Evolutionary conservation across 176 grass and related monocot genomes (phyloP).

Genomic region (Ensete glaucum): DNA sequence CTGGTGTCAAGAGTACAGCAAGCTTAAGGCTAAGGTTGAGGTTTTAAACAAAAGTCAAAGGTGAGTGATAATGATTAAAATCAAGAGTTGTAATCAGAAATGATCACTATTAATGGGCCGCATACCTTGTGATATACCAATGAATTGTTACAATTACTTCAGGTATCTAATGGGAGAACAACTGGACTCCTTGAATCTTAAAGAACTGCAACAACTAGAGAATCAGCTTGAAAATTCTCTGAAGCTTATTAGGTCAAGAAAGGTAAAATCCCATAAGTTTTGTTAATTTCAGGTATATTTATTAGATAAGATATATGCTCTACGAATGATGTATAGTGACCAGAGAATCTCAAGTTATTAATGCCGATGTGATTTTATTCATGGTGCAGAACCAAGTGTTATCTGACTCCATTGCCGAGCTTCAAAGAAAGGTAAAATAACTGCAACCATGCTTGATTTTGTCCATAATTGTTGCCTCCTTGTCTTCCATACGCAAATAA

Average conservation of each 20-base stretch:
- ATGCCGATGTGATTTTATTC: not conserved
- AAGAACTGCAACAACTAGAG: slow-evolving; percentile 3
- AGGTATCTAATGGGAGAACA: slow-evolving; percentile 10
- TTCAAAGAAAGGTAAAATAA: not conserved
- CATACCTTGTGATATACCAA: not conserved
- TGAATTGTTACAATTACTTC: not conserved
- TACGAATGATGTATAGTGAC: too few relatives aligned
- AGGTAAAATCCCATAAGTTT: not conserved
- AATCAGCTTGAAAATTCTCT: slow-evolving; percentile 1
- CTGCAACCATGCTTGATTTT: not conserved
- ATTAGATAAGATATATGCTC: not conserved
- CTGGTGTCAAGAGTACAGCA: slow-evolving; percentile 7
- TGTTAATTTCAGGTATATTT: not conserved
- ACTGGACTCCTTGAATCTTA: not conserved
- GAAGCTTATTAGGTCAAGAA: slow-evolving; percentile 1
- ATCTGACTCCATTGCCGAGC: not conserved
- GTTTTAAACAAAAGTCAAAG: slow-evolving; percentile 3
- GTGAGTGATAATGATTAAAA: not conserved
- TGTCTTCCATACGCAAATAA: not conserved
- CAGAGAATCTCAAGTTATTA: not conserved
- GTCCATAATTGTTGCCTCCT: not conserved
- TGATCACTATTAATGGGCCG: not conserved
- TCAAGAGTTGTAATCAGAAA: not conserved
- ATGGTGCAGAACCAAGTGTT: not conserved
- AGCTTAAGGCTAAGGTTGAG: slow-evolving; percentile 11